Conservation (phyloP, 2,329 filamentous ascomycete species). For the Colletotrichum orbiculare region DNA sequence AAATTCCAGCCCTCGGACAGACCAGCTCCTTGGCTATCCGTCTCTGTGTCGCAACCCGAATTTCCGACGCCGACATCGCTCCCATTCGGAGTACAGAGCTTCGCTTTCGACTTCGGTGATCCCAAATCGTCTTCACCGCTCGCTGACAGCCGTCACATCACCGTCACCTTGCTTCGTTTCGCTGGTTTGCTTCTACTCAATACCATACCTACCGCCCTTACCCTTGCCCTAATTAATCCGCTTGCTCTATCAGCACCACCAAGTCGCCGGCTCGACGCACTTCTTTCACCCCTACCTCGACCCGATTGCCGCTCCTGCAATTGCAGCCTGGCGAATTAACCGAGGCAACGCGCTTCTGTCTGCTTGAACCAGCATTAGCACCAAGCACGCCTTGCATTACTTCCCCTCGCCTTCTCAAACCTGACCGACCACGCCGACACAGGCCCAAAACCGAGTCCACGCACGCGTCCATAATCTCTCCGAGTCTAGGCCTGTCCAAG, state of each 20-base stretch:
- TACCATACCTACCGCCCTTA: no score
- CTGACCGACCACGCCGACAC: conserved; percentile 25
- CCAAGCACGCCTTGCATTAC: conserved; percentile 10
- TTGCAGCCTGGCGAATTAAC: background rate
- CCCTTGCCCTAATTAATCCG: no score
- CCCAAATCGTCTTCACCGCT: conserved; percentile 5
- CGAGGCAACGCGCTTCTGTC: no score
- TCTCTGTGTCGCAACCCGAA: conserved; percentile 12
- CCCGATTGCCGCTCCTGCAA: no score
- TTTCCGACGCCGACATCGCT: conserved; percentile 35
- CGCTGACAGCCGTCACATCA: conserved; percentile 8
- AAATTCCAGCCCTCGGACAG: background rate
- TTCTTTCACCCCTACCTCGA: no score
- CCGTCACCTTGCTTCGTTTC: background rate
- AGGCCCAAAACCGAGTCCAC: conserved; percentile 34
- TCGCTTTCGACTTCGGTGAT: no score
- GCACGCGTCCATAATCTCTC: conserved; percentile 16
- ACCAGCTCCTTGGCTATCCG: background rate
- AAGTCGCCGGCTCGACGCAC: no score
- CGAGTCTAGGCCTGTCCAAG: conserved; percentile 26
- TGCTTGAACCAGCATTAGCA: conserved; percentile 4
- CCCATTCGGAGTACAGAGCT: background rate
- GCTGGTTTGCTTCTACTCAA: no score
- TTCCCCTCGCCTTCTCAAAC: conserved; percentile 6
- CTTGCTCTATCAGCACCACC: no score